Conservation (phyloP, 2,329 filamentous ascomycete species). For the Scedosporium dehoogii region DNA sequence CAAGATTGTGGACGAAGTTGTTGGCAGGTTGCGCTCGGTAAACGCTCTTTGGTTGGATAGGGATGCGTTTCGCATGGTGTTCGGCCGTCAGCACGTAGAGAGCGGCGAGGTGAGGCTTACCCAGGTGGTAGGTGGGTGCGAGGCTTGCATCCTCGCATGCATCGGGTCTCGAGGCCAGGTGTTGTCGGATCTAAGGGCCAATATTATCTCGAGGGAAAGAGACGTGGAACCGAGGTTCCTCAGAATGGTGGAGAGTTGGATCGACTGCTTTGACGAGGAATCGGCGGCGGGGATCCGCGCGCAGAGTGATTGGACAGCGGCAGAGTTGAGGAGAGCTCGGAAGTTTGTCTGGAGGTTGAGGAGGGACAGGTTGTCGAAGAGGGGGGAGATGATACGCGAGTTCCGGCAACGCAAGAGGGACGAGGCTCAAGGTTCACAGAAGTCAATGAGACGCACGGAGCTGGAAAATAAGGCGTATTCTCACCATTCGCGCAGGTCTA, state of each 20-base stretch:
- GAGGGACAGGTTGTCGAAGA: slow-evolving; percentile 4
- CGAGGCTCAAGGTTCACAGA: neutral
- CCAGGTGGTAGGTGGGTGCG: slow-evolving; percentile 28
- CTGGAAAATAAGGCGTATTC: too few relatives aligned
- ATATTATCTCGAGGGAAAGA: slow-evolving; percentile 26
- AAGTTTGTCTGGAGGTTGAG: slow-evolving; percentile 5
- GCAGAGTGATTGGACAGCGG: slow-evolving; percentile 1
- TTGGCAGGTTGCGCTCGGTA: slow-evolving; percentile 22
- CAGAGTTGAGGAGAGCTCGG: neutral
- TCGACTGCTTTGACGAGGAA: slow-evolving; percentile 18
- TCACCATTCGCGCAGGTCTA: neutral
- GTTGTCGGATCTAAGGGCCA: slow-evolving; percentile 34
- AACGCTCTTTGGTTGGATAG: slow-evolving; percentile 28
- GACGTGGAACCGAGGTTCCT: slow-evolving; percentile 22
- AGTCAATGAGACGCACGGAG: too few relatives aligned
- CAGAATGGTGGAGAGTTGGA: slow-evolving; percentile 33
- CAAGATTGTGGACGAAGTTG: slow-evolving; percentile 18
- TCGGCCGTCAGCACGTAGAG: slow-evolving; percentile 19
- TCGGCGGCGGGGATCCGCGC: neutral
- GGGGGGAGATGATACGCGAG: neutral
- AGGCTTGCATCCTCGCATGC: slow-evolving; percentile 41
- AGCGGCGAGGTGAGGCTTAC: slow-evolving; percentile 10
- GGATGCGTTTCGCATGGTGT: slow-evolving; percentile 23
- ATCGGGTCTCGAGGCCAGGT: slow-evolving; percentile 32
- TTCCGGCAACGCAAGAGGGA: neutral